Evolutionary conservation across 2,329 filamentous ascomycete species (phyloP).

Genomic region (Chaetothyriales sp.): DNA sequence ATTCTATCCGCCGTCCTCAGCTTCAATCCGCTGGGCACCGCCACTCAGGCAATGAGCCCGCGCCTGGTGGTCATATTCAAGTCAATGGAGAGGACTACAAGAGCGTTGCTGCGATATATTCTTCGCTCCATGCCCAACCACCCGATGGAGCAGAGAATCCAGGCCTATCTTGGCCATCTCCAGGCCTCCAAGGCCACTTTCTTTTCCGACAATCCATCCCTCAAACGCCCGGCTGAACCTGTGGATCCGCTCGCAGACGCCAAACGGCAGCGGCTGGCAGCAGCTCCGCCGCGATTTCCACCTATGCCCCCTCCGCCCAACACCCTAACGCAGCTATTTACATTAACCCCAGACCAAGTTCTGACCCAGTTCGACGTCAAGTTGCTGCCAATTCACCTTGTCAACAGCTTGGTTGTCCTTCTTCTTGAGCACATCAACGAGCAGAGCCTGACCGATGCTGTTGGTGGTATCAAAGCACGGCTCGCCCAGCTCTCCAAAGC

Average conservation of each 20-base stretch:
- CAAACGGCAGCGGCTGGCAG: conserved; percentile 63
- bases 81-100: conserved; percentile 88
- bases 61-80: conserved; percentile 68
- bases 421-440: conserved; percentile 59
- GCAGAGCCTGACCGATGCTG: conserved; percentile 53
- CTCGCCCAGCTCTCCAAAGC: conserved; percentile 21
- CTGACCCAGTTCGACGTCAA: conserved; percentile 71
- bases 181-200: conserved; percentile 63
- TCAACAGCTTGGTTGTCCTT: conserved; percentile 67
- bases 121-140: conserved; percentile 74
- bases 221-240: conserved; percentile 65
- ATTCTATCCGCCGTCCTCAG: conserved; percentile 72
- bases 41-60: conserved; percentile 59
- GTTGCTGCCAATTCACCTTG: conserved; percentile 56
- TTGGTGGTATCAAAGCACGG: conserved; percentile 39
- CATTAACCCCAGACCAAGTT: conserved; percentile 59
- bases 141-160: conserved; percentile 59
- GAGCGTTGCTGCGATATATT: conserved; percentile 68
- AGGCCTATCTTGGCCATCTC: conserved; percentile 72
- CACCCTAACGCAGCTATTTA: conserved; percentile 71
- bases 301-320: conserved; percentile 61
- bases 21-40: conserved; percentile 80
- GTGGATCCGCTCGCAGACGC: conserved; percentile 55
- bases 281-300: conserved; percentile 43
- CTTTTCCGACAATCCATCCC: conserved; percentile 53